These are phyloP conservation scores for Salix dunnii DNA, from an alignment of 345 rosid genomes.

Conservation along the genomic window DNA sequence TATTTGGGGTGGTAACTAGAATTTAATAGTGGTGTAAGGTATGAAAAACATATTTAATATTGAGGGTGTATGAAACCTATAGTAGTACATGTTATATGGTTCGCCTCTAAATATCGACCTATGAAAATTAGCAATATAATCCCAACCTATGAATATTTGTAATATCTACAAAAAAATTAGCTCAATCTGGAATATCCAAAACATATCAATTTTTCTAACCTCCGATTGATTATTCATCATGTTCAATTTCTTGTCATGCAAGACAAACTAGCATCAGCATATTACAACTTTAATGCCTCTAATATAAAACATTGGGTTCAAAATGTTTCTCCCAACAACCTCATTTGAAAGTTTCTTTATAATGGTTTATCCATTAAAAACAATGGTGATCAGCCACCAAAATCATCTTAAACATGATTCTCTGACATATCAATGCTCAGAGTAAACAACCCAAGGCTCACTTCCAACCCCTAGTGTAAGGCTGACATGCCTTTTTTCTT, in stretches of 20 bases:
- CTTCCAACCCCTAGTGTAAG: neutral
- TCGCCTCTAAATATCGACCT: too few species aligned
- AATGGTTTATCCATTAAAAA: neutral
- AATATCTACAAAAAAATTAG: too few species aligned
- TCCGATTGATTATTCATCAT: neutral
- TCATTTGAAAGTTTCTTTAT: neutral
- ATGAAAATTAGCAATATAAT: too few species aligned
- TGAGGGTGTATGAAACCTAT: too few species aligned
- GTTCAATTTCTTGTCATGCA: neutral
- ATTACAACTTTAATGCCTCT: neutral
- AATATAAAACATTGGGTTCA: neutral
- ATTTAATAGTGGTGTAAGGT: too few species aligned
- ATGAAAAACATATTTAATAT: too few species aligned
- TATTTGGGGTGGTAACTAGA: too few species aligned
- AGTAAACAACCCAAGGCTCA: neutral
- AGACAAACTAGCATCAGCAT: neutral
- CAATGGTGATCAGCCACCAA: neutral
- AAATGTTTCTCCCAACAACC: neutral
- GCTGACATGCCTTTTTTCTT: neutral
- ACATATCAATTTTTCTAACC: neutral
- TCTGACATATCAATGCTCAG: neutral
- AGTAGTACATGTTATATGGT: too few species aligned
- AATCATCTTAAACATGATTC: neutral
- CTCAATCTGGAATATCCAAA: neutral
- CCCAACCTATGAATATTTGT: too few species aligned